Evolutionary conservation across 2,329 filamentous ascomycete species (phyloP), one percentile per base, ranked within the genome.

Genomic region (Myriosclerotinia scirpicola): DNA sequence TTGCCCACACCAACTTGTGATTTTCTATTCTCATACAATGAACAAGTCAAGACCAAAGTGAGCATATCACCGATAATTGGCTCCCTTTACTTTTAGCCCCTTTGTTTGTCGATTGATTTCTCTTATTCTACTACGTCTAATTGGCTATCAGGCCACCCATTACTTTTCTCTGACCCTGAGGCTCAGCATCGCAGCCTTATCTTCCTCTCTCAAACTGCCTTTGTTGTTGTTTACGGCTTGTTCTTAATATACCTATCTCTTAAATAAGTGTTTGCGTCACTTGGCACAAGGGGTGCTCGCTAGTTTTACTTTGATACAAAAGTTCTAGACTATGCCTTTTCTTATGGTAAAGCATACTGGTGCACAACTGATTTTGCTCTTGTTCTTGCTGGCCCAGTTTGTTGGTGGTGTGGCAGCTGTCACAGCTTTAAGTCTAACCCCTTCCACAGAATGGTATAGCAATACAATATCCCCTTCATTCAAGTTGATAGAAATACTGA

Each of bases 361-460:
- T 34, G 20, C 12, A 46, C 40, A 59, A 46, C 1, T n/a, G 6
- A 12, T 15, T 34, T 44, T 36, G 30, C 26, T 59, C 12, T n/a
- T 59, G 20, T 7, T 46, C 17, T 46, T 46, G 11, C 3, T 26
- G 3, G 55, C 11, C 3, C 20, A n/a, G 20, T 15, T 36, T 34
- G 26, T 48, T n/a, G 20, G 14, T 38, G n/a, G 61, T 38, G 48
- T 59, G 20, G 54, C 65, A n/a, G 54, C 67, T 12, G 53, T 67
- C 12, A 54, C 65, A 15, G 65, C 73, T 11, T 65, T 75, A 58
- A 74, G 72, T 55, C 68, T 75, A 9, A 68, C 73, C 2, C 74
- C 75, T 22, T 75, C 74, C 30, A 70, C 67, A 11, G 67, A 69
- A 50, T 76, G 73, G 75, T 76, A 60, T 65, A 61, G 60, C 22